Percentiles rank a stretch among this genome's conserved stretches.
These are phyloP conservation scores for Brettanomyces bruxellensis DNA, from an alignment of 805 yeast species.

Conservation along the genomic window DNA sequence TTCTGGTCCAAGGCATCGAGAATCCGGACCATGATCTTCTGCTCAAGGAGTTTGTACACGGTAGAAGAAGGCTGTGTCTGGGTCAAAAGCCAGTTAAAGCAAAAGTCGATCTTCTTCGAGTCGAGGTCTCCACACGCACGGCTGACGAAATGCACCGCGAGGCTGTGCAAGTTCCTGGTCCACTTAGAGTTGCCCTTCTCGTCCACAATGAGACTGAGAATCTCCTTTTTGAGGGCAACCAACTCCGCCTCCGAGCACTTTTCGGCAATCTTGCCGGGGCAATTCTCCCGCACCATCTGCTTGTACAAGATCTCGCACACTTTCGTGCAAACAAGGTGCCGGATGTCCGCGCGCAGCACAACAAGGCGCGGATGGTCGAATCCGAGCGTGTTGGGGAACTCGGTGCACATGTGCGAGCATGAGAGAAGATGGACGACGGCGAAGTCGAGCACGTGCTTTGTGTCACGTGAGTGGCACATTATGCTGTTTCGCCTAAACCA, in stretches of 20 bases:
- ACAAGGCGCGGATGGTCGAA: slow-evolving; percentile 79
- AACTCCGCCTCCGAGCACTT: slow-evolving; percentile 15
- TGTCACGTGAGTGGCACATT: slow-evolving; percentile 8
- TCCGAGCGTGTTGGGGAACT: slow-evolving; percentile 74
- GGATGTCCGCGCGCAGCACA: slow-evolving; percentile 71
- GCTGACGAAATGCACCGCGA: slow-evolving; percentile 59
- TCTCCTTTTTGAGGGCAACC: slow-evolving; percentile 53
- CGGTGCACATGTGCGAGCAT: slow-evolving; percentile 72
- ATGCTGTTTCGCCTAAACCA: slow-evolving; percentile 48
- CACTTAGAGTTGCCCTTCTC: slow-evolving; percentile 83
- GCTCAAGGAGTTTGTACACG: slow-evolving; percentile 71
- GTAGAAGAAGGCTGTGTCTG: slow-evolving; percentile 80
- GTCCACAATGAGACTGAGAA: slow-evolving; percentile 72
- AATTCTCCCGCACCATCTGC: slow-evolving; percentile 41
- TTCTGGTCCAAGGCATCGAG: slow-evolving; percentile 3
- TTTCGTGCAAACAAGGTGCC: slow-evolving; percentile 75
- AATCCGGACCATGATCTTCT: slow-evolving; percentile 29
- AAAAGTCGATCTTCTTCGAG: slow-evolving; percentile 44
- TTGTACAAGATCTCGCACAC: slow-evolving; percentile 65
- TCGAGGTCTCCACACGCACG: slow-evolving; percentile 20
- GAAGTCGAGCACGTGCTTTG: slow-evolving; percentile 31
- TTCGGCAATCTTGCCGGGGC: neutral
- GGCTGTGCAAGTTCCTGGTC: slow-evolving; percentile 72
- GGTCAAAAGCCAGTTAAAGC: slow-evolving; percentile 70
- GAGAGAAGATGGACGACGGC: slow-evolving; percentile 58